Evolutionary conservation across 2,329 filamentous ascomycete genomes (phyloP).

Genomic region (Colletotrichum musae): DNA sequence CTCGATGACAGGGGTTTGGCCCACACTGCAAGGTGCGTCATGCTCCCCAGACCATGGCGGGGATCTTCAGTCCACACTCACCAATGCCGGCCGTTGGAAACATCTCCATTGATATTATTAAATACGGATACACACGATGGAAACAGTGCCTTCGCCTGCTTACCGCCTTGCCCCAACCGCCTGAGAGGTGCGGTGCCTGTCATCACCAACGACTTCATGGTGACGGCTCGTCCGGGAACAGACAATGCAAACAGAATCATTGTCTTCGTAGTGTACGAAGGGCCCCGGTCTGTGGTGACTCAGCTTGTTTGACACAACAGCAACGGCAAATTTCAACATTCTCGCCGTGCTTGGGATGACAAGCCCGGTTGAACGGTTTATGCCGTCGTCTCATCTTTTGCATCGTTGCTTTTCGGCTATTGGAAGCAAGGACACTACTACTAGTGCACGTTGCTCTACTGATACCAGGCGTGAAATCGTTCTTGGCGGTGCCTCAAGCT

Average conservation of each 20-base stretch:
- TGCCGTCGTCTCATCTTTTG: slow-evolving; percentile 30
- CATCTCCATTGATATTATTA: background rate
- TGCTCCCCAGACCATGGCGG: slow-evolving; percentile 35
- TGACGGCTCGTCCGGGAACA: background rate
- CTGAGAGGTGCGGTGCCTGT: background rate
- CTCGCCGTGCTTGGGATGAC: slow-evolving; percentile 25
- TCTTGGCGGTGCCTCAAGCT: slow-evolving; percentile 30
- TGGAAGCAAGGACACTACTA: background rate
- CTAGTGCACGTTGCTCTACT: no score
- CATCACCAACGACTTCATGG: slow-evolving; percentile 17
- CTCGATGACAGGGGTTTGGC: slow-evolving; percentile 18
- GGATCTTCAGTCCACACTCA: slow-evolving; percentile 13
- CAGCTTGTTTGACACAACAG: slow-evolving; percentile 9
- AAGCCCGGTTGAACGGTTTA: slow-evolving; percentile 17
- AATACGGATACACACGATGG: background rate
- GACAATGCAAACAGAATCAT: no score
- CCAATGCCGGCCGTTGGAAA: slow-evolving; percentile 25
- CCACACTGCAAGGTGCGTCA: slow-evolving; percentile 33
- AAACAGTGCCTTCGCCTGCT: slow-evolving; percentile 12
- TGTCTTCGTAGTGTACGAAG: background rate
- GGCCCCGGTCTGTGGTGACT: background rate
- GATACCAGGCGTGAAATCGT: background rate
- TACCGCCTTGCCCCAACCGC: slow-evolving; percentile 28
- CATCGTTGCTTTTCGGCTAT: background rate
- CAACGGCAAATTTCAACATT: slow-evolving; percentile 4